phyloP scores from a whole-genome alignment of 139 green algal species.

The Coelastrella sp. region DNA sequence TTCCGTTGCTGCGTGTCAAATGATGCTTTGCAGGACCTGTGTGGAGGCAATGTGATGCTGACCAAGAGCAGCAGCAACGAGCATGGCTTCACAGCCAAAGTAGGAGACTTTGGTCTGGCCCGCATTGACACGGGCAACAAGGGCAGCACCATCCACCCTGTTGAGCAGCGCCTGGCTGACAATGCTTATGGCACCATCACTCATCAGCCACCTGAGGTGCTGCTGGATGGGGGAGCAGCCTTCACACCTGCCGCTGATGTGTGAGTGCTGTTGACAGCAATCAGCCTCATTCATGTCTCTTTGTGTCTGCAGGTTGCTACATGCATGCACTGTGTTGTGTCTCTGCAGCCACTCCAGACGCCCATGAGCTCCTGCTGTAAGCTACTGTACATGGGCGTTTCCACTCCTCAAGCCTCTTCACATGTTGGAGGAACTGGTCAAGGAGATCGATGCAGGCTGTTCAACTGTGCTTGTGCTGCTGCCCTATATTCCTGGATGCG shows the following conservation, averaged over 20 bases:
- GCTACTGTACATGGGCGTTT: too few species aligned
- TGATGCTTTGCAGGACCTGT: slow-evolving; percentile 55
- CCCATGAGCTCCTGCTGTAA: too few species aligned
- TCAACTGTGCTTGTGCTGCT: not conserved
- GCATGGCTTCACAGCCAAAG: slow-evolving; percentile 67
- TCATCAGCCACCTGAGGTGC: slow-evolving; percentile 38
- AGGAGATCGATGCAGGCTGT: too few species aligned
- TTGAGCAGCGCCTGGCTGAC: slow-evolving; percentile 25
- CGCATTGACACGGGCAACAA: slow-evolving; percentile 2
- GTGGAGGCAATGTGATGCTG: slow-evolving; percentile 73
- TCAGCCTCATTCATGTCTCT: not conserved
- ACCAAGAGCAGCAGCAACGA: not conserved
- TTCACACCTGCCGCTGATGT: slow-evolving; percentile 41
- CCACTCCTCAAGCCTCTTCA: too few species aligned
- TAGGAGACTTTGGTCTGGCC: slow-evolving; percentile 72
- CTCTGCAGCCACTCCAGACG: not conserved
- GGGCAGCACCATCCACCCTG: not conserved
- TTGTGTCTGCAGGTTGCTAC: not conserved
- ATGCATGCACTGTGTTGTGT: not conserved
- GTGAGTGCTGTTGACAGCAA: not conserved
- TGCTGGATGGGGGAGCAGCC: slow-evolving; percentile 15
- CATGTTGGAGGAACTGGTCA: too few species aligned
- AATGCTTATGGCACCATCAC: slow-evolving; percentile 44
- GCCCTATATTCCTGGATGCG: not conserved
- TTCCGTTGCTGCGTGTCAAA: not conserved